Base-by-base conservation (phyloP, 2,329 filamentous ascomycete species). In the Trichoderma afroharzianum region DNA sequence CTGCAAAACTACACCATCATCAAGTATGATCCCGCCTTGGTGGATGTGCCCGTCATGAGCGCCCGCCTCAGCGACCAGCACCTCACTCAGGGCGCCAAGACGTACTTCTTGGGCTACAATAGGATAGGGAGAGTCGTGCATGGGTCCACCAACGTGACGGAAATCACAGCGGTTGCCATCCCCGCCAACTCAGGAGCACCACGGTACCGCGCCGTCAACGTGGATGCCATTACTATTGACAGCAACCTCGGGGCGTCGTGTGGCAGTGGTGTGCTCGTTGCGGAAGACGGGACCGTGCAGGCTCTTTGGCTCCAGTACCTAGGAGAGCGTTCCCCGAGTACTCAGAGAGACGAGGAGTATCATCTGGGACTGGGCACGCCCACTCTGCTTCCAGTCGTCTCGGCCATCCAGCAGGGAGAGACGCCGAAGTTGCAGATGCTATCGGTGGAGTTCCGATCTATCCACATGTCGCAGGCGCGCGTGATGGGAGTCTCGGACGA, bases 51-150 rank as follows among this genome's bases (percentile, higher is more conserved):
- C 0, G 95, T 99, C 14, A 89, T 95, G 84, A 95, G 93, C 74
- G 96, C 97, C 5, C 93, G 90, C 76, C 87, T 99, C 63, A 94
- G 94, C 77, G 90, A 86, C 6, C 90, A 93, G 70, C 90, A 91
- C 76, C 94, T 98, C 79, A 95, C 94, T 66, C 96, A 98, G 83
- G 96, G 96, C 43, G 93, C 95, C 63, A 92, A 95, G 71, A 98
- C 95, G 0, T 95, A 97, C 75, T 99, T 99, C 82, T 92, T 99
- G 74, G 97, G 96, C n/a, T 97, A 97, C 84, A 99, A 99, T 79
- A 91, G 97, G 75, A 98, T 98, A 75, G 92, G 95, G 73, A 90
- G 95, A 43, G 93, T 98, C 53, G 95, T 98, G 4, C 93, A 98
- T 76, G 93, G 94, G 6, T 94, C 97, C 76, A 98, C 96, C 0